Conservation (phyloP, 1,284 basidiomycete genomes). For the Ustilago hordei region DNA sequence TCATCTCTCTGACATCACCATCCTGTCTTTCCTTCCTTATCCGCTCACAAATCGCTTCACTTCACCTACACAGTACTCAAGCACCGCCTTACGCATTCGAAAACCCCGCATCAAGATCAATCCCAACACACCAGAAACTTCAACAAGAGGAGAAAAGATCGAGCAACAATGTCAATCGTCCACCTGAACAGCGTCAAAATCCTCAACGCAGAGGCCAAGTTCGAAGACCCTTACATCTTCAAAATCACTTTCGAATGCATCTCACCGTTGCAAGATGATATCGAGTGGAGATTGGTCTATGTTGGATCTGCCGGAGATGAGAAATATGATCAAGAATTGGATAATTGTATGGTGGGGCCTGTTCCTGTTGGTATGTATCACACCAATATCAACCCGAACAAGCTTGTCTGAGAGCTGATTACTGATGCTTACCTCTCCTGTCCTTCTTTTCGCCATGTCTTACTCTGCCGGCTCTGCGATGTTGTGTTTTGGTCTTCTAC, state of each 20-base stretch:
- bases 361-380: conserved; percentile 75
- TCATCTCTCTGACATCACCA: not conserved
- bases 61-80: not conserved
- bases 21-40: not conserved
- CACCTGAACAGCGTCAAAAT: conserved; percentile 67
- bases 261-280: conserved; percentile 88
- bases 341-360: conserved; percentile 82
- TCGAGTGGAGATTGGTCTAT: conserved; percentile 97
- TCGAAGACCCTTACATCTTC: conserved; percentile 85
- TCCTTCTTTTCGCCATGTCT: not conserved
- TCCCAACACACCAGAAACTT: too few relatives aligned
- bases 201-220: conserved; percentile 64
- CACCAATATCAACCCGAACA: not conserved
- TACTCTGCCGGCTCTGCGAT: not conserved
- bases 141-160: not conserved
- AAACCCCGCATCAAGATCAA: too few relatives aligned
- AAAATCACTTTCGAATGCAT: conserved; percentile 98
- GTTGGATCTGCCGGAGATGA: conserved; percentile 93
- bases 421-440: not conserved
- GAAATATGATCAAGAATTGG: conserved; percentile 93
- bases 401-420: too few relatives aligned
- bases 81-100: too few relatives aligned
- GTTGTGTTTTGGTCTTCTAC: too few relatives aligned
- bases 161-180: conserved; percentile 63
- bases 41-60: not conserved